Percentiles rank a stretch among this genome's conserved stretches.
These are phyloP conservation scores for Epichloe sylvatica DNA, from an alignment of 2,329 filamentous ascomycete genomes.

Conservation along the genomic window DNA sequence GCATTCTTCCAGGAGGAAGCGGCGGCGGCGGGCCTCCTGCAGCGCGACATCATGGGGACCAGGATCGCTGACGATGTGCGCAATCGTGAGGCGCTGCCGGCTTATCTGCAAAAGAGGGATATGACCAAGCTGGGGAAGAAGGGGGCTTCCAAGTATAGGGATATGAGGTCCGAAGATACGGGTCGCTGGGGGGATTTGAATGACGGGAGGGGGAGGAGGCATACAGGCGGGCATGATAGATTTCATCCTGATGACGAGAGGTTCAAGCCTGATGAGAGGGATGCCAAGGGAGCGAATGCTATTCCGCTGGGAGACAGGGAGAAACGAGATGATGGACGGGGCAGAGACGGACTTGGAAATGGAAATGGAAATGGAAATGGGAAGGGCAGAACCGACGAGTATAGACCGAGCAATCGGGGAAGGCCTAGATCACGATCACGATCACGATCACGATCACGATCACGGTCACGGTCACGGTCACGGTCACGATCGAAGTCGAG, in stretches of 20 bases:
- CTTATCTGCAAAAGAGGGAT: conserved; percentile 85
- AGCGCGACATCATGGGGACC: conserved; percentile 75
- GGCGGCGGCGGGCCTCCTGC: conserved; percentile 58
- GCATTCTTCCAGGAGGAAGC: conserved; percentile 85
- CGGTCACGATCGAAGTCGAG: conserved; percentile 16
- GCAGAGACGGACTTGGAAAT: not conserved
- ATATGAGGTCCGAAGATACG: conserved; percentile 81
- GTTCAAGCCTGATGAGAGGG: conserved; percentile 27
- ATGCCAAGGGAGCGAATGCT: conserved; percentile 50
- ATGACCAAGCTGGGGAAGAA: conserved; percentile 90
- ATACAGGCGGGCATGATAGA: conserved; percentile 43
- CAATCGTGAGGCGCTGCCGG: conserved; percentile 70
- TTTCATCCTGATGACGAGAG: conserved; percentile 51
- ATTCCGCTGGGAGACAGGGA: conserved; percentile 46
- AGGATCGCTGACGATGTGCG: conserved; percentile 70
- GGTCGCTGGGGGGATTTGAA: conserved; percentile 63
- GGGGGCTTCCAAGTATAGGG: conserved; percentile 77
- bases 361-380: too few species aligned
- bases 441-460: too few species aligned
- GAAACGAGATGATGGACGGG: conserved; percentile 11
- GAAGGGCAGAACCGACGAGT: not conserved
- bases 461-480: too few species aligned
- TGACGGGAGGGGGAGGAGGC: conserved; percentile 25
- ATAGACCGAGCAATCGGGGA: not conserved
- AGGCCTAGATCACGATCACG: not conserved